These are phyloP conservation scores for Lathyrus tuberosus DNA, from an alignment of 306 rosid genomes.

Conservation along the genomic window DNA sequence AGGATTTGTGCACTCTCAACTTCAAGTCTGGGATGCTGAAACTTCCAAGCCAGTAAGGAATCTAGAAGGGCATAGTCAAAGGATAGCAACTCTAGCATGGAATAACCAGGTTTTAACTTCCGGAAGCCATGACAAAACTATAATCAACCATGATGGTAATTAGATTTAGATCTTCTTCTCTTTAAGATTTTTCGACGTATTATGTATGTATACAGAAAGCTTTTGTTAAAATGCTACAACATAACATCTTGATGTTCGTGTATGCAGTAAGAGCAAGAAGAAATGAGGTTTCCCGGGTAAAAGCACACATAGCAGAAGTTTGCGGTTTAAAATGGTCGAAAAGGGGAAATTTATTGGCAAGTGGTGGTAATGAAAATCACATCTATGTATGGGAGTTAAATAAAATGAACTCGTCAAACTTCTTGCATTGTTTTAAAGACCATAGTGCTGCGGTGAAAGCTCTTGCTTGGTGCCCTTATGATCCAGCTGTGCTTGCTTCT, in stretches of 20 bases:
- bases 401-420: constrained; percentile 67
- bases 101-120: constrained; percentile 68
- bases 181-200: not conserved
- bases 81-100: constrained; percentile 68
- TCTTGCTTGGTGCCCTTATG: constrained; percentile 85
- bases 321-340: constrained; percentile 82
- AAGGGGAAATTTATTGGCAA: constrained; percentile 69
- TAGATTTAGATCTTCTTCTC: not conserved
- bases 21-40: constrained; percentile 74
- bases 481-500: constrained; percentile 65
- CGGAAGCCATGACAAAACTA: constrained; percentile 75
- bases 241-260: constrained; percentile 20
- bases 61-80: constrained; percentile 55
- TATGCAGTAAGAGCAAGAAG: constrained; percentile 60
- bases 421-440: constrained; percentile 61
- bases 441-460: constrained; percentile 81
- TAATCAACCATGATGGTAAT: constrained; percentile 75
- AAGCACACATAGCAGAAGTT: constrained; percentile 61
- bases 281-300: constrained; percentile 47
- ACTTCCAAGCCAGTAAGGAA: constrained; percentile 63
- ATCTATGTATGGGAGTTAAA: constrained; percentile 72
- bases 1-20: constrained; percentile 61
- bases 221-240: not conserved
- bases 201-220: not conserved
- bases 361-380: constrained; percentile 82